Evolutionary conservation across 2,329 filamentous ascomycete genomes (phyloP).

Genomic region (Golovinomyces cichoracearum): DNA sequence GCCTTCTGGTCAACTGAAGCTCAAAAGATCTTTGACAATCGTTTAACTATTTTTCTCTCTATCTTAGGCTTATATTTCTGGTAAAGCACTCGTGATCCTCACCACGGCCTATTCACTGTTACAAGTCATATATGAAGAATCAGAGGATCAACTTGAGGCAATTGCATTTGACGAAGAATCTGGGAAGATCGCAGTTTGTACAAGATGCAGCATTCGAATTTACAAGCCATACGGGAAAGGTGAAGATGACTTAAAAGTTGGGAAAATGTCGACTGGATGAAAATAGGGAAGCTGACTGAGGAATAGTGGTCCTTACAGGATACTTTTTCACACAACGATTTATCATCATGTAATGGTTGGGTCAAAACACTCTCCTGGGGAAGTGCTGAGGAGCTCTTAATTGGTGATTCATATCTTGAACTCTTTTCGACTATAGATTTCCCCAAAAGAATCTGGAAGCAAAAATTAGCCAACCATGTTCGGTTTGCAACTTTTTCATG

Average conservation of each 20-base stretch:
- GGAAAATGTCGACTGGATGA: constrained; percentile 5
- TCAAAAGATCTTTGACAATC: too few relatives aligned
- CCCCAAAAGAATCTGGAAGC: constrained; percentile 43
- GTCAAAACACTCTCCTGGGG: constrained; percentile 61
- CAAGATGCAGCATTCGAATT: constrained; percentile 39
- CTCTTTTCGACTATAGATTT: constrained; percentile 32
- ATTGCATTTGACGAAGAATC: constrained; percentile 57
- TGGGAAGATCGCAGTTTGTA: constrained; percentile 63
- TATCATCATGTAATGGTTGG: constrained; percentile 12
- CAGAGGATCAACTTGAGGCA: constrained; percentile 36
- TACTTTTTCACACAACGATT: constrained; percentile 24
- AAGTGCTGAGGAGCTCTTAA: constrained; percentile 54
- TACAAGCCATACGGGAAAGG: constrained; percentile 50
- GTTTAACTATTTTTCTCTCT: too few relatives aligned
- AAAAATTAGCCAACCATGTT: constrained; percentile 42
- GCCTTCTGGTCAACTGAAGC: constrained; percentile 3
- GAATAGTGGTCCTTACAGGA: constrained; percentile 37
- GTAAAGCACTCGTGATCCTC: constrained; percentile 65
- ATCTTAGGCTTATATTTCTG: constrained; percentile 59
- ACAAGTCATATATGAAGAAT: constrained; percentile 77
- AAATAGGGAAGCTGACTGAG: constrained; percentile 6
- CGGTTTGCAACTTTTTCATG: constrained; percentile 59
- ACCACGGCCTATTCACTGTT: constrained; percentile 46
- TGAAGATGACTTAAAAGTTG: constrained; percentile 49
- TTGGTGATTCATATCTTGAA: constrained; percentile 42